Base-by-base conservation (phyloP, 805 yeast species). In the Lachancea waltii region DNA sequence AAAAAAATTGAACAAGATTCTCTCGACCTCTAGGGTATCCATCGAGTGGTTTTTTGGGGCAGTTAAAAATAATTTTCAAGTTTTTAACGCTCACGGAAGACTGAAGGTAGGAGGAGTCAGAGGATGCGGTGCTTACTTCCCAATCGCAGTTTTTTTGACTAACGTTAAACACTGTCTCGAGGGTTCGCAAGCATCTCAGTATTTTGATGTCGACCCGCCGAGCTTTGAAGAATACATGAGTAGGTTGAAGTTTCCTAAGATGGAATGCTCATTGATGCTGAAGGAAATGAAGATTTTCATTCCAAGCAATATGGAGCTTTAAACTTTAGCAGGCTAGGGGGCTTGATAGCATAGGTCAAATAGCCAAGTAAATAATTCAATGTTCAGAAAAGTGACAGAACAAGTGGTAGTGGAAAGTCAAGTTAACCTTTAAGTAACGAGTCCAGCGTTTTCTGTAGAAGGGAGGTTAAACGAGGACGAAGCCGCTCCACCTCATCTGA, bases 91-190 rank as follows among this genome's bases (percentile, higher is more conserved):
- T 17, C 28, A 16, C 30, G 18, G 26, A 7, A 21, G 10, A 11
- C 22, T 24, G 30, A 34, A 34, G 19, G 30, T 34, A 25, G 37
- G 37, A 16, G 30, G 37, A 17, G 37, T 34, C 19, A 34, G 37
- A 17, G 3, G 8, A 11, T 24, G 37, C 13, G 23, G 37, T 34
- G 30, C 17, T 16, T 18, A 26, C 37, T 18, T n/a, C 16, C 30
- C 30, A 14, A 34, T 34, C 9, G 37, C 37, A 7, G 30, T 25
- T n/a, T 34, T 34, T 18, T 14, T 34, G 24, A 34, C 37, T 5
- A 34, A 34, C 15, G 15, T 34, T 18, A 10, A 34, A 13, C 31
- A 34, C 20, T 34, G 31, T n/a, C 21, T 17, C 17, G 31, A 26
- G 26, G 26, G 24, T 9, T 18, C 19, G 18, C 37, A 24, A 26